These are phyloP conservation scores for Talaromyces proteolyticus DNA, from an alignment of 495 filamentous ascomycete genomes.

Conservation along the genomic window DNA sequence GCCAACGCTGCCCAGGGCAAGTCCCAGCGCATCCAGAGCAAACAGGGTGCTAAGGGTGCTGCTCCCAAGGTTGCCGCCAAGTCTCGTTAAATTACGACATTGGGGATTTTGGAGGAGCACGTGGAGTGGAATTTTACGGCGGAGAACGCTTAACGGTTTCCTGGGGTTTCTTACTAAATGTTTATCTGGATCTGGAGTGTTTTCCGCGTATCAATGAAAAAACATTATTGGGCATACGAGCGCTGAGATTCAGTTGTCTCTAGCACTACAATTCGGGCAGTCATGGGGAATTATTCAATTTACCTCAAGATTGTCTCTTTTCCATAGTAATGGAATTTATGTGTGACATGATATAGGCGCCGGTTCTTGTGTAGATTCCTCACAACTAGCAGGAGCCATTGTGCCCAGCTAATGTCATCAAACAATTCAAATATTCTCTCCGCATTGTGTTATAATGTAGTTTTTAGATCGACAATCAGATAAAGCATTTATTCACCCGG, in stretches of 20 bases:
- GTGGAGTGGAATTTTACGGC: constrained; percentile 1
- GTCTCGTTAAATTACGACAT: constrained; percentile 61
- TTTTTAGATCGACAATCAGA: too few species aligned
- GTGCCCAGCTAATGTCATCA: too few species aligned
- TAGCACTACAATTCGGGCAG: too few species aligned
- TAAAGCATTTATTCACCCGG: background rate
- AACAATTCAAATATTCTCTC: too few species aligned
- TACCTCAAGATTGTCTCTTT: too few species aligned
- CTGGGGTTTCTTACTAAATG: constrained; percentile 8
- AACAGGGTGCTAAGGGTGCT: constrained; percentile 94
- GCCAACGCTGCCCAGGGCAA: constrained; percentile 67
- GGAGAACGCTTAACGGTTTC: background rate
- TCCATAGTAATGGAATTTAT: background rate
- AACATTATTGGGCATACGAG: constrained; percentile 17
- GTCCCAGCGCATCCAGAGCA: constrained; percentile 74
- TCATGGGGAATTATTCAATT: too few species aligned
- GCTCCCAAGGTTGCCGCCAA: constrained; percentile 80
- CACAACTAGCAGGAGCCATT: background rate
- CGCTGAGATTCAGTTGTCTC: constrained; percentile 12
- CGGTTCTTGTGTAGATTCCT: background rate
- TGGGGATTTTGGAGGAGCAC: background rate
- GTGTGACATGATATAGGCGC: background rate
- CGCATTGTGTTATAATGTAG: too few species aligned
- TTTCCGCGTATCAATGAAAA: constrained; percentile 15
- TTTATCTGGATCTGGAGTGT: constrained; percentile 23